Percentiles rank a stretch among this genome's conserved stretches.
Conservation (phyloP, 805 yeast genomes). For the Hanseniaspora opuntiae region DNA sequence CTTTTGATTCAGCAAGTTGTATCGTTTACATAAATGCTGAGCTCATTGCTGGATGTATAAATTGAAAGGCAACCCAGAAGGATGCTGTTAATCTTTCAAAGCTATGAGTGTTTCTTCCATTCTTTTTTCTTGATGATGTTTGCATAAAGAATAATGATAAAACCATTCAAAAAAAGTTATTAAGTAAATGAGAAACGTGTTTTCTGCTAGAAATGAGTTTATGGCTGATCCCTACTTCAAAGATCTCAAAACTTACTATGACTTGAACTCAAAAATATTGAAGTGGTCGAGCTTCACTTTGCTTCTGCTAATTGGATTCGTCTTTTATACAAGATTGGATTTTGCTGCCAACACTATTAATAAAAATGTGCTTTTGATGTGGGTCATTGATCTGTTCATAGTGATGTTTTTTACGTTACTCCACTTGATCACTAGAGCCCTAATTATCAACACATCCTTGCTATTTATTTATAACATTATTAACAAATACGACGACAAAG, state of each 20-base stretch:
- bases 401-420: constrained; percentile 1
- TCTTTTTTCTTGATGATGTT: too few relatives aligned
- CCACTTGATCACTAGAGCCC: constrained; percentile 10
- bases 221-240: constrained; percentile 3
- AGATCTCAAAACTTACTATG: constrained; percentile 8
- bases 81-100: too few relatives aligned
- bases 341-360: background rate
- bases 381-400: constrained; percentile 4
- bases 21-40: too few relatives aligned
- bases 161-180: background rate
- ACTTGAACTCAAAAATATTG: constrained; percentile 1
- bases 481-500: background rate
- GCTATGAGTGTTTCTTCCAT: too few relatives aligned
- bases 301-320: background rate
- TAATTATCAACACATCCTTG: background rate
- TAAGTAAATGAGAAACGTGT: background rate
- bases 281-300: constrained; percentile 9
- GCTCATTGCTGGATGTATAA: too few relatives aligned
- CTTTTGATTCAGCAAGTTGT: too few relatives aligned
- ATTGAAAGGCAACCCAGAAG: too few relatives aligned
- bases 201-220: constrained; percentile 3
- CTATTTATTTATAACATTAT: background rate
- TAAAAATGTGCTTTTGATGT: background rate
- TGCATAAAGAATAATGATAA: too few relatives aligned
- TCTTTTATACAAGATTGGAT: background rate